Conservation (phyloP, 2,329 filamentous ascomycete species). For the Pseudovirgaria hyperparasitica region DNA sequence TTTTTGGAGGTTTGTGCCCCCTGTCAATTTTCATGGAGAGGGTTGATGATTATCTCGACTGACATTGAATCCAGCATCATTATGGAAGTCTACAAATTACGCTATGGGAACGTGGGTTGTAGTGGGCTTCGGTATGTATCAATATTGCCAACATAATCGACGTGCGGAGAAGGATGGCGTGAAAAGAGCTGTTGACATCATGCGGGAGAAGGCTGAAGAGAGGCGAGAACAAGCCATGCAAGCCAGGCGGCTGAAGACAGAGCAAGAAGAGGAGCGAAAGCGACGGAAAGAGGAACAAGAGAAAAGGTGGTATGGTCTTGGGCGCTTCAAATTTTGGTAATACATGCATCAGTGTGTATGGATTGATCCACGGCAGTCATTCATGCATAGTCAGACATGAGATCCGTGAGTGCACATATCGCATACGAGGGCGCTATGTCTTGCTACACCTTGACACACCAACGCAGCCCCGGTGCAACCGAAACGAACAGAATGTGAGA, state of each 20-base stretch:
- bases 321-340: conserved; percentile 6
- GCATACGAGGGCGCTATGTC: too few relatives aligned
- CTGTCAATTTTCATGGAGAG: not conserved
- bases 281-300: conserved; percentile 21
- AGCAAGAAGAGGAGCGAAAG: conserved; percentile 13
- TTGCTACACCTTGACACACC: too few relatives aligned
- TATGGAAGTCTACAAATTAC: conserved; percentile 67
- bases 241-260: conserved; percentile 32
- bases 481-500: too few relatives aligned
- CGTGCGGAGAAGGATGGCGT: conserved; percentile 69
- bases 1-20: conserved; percentile 55
- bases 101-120: conserved; percentile 66
- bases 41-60: conserved; percentile 8
- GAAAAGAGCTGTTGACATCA: conserved; percentile 72
- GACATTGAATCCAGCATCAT: conserved; percentile 34
- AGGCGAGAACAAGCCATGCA: conserved; percentile 28
- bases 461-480: too few relatives aligned
- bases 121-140: conserved; percentile 60
- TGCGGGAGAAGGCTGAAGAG: conserved; percentile 54
- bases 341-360: too few relatives aligned
- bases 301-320: conserved; percentile 23
- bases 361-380: too few relatives aligned
- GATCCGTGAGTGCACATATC: too few relatives aligned
- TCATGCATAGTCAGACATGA: too few relatives aligned
- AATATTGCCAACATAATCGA: conserved; percentile 69